Conservation (phyloP, 495 filamentous ascomycete species). For the Daldinia caldariorum region DNA sequence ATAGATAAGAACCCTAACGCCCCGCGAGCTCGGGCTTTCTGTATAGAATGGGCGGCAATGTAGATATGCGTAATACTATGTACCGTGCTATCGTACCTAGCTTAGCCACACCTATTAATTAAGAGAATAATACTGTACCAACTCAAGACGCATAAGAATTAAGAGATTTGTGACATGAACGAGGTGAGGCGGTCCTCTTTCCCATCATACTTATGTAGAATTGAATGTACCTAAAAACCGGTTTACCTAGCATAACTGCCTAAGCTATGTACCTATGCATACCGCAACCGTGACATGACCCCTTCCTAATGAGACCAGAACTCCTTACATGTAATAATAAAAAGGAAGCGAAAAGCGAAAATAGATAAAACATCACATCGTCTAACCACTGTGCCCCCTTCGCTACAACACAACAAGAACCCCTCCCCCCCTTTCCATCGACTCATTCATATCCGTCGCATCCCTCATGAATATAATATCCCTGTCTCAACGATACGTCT, state of each 20-base stretch:
- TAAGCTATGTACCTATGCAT: conserved; percentile 5
- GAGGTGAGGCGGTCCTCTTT: background rate
- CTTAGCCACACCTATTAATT: background rate
- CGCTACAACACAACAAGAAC: background rate
- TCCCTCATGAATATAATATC: background rate
- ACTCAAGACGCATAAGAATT: background rate
- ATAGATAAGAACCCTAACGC: conserved; percentile 31
- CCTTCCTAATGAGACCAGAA: background rate
- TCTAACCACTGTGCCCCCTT: background rate
- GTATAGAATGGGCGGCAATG: conserved; percentile 87
- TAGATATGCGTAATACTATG: conserved; percentile 48
- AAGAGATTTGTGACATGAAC: background rate
- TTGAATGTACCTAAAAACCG: background rate
- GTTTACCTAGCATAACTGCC: background rate
- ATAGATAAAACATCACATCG: background rate
- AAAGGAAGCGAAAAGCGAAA: background rate
- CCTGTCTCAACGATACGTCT: background rate
- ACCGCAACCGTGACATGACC: background rate
- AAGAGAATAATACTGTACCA: background rate
- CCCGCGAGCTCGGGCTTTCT: conserved; percentile 69
- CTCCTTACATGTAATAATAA: background rate
- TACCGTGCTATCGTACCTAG: background rate
- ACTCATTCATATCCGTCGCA: background rate
- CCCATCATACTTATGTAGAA: background rate
- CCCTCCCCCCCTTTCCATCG: background rate